Conservation (phyloP, 345 rosid genomes). For the Aquilaria sinensis region DNA sequence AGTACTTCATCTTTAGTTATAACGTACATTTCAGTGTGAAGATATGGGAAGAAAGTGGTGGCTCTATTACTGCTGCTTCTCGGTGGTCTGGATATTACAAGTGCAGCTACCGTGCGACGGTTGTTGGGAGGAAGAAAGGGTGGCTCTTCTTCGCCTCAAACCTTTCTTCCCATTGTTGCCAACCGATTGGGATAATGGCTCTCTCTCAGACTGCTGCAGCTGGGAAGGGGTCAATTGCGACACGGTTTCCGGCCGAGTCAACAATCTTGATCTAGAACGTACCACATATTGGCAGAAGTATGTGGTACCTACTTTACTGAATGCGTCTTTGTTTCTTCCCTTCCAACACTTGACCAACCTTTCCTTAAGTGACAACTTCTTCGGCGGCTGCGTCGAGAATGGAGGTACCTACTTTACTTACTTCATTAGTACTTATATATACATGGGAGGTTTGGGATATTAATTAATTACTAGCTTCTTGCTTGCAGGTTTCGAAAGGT, state of each 20-base stretch:
- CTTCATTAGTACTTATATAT: no score
- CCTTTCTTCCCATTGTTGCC: background rate
- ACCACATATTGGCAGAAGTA: no score
- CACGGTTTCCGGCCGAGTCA: background rate
- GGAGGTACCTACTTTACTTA: background rate
- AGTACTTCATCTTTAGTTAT: no score
- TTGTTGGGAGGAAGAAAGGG: background rate
- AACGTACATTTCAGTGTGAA: no score
- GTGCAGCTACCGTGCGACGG: background rate
- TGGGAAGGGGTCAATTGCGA: conserved; percentile 1
- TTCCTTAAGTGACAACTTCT: background rate
- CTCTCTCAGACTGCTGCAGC: background rate
- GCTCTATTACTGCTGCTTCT: background rate
- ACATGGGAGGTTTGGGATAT: background rate
- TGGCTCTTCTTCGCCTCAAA: conserved; percentile 4
- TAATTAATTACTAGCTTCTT: background rate
- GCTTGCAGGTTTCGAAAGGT: background rate
- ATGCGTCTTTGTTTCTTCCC: conserved; percentile 9
- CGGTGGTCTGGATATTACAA: background rate
- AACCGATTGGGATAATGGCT: no score
- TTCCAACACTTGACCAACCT: conserved; percentile 3
- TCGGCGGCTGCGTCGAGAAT: background rate
- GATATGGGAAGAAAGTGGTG: background rate
- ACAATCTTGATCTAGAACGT: background rate
- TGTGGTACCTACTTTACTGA: no score